phyloP scores from a whole-genome alignment of 2,329 filamentous ascomycete species.

The Herpotrichia juniperi region DNA sequence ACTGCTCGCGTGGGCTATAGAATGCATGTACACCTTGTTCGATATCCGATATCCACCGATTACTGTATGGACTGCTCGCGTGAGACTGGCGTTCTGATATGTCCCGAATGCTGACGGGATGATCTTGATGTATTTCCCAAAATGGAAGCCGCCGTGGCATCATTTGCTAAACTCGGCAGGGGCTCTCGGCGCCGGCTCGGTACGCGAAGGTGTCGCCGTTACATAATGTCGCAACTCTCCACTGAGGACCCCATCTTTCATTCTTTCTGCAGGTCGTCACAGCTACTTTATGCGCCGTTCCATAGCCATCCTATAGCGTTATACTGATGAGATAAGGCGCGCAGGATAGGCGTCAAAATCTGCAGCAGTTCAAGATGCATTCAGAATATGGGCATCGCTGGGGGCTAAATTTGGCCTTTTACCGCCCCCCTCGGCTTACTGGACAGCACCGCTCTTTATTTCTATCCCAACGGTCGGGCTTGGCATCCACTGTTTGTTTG shows the following conservation, averaged over 20 bases:
- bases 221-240: not conserved
- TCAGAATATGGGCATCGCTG: slow-evolving; percentile 8
- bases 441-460: slow-evolving; percentile 1
- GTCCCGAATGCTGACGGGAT: not conserved
- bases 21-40: not conserved
- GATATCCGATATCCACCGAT: not conserved
- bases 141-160: not conserved
- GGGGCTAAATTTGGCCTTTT: slow-evolving; percentile 13
- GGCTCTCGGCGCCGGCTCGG: not conserved
- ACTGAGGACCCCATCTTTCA: not conserved
- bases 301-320: not conserved
- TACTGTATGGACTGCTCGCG: not conserved
- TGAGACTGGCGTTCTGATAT: not conserved
- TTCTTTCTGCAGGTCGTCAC: no score
- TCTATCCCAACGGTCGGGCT: slow-evolving; percentile 8
- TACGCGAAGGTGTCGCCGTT: not conserved
- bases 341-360: slow-evolving; percentile 7
- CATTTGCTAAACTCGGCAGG: not conserved
- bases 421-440: slow-evolving; percentile 8
- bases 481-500: slow-evolving; percentile 22
- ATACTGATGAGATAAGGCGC: not conserved
- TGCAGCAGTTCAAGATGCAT: not conserved
- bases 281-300: no score
- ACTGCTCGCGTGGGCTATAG: not conserved
- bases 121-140: not conserved